Evolutionary conservation across 2,329 filamentous ascomycete species (phyloP), one percentile per base, ranked within the genome.

Genomic region (Colletotrichum sp.): DNA sequence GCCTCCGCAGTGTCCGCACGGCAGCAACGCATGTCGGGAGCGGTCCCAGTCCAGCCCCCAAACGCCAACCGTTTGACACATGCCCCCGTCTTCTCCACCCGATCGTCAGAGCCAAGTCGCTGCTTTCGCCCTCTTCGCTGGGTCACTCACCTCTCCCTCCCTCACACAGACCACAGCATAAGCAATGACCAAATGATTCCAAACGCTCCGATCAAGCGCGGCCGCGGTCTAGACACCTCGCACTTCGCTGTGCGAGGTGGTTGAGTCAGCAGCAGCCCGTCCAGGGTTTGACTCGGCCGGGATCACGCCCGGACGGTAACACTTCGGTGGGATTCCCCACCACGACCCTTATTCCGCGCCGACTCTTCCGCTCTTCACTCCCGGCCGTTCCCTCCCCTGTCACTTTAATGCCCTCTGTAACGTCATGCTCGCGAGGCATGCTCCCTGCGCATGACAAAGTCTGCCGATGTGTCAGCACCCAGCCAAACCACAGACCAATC

Each of bases 41-140:
- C n/a, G 44, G n/a, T 10, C 6, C 57, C 24, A 59, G 57, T 32
- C 59, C 28, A 21, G 52, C 52, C 66, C 57, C 28, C 28, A 73
- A 76, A 76, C 74, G 30, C 65, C 28, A 76, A 76, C 44, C 32
- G 74, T 73, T 76, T 76, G 55, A 63, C 57, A 63, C 39, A 62
- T 30, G 15, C 34, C 34, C 26, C 69, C 49, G 13, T 34, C 39
- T 21, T n/a, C 69, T 63, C 69, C 69, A 72, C 63, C 26, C 26
- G 63, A 63, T 73, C 64, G 16, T 73, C 34, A 64, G 70, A 73
- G 57, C 64, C 62, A 76, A 73, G 32, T 67, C 36, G 26, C 26
- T 57, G 16, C 24, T 44, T 24, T 39, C 59, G 8, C 44, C n/a
- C 44, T 52, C 44, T 52, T 2, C 2, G 44, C n/a, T 21, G n/a